Evolutionary conservation across 148 eudicot genomes (phyloP).

Genomic region (Cornus florida): DNA sequence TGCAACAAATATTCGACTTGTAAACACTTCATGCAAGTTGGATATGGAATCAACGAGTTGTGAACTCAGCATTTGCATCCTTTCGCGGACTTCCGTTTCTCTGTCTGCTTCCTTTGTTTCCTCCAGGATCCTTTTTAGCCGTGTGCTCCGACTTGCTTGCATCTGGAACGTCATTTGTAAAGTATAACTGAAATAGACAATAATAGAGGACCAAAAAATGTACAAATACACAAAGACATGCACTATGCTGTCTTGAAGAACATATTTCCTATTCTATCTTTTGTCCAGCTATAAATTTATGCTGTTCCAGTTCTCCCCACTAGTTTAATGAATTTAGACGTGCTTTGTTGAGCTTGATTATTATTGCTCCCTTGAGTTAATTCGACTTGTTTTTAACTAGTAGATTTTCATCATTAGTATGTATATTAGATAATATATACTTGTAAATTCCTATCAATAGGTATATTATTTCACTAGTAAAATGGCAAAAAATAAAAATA

Average conservation of each 20-base stretch:
- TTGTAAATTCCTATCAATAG: neutral
- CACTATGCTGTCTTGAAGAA: neutral
- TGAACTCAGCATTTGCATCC: slow-evolving; percentile 64
- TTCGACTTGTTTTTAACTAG: neutral
- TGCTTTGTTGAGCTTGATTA: neutral
- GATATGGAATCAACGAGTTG: slow-evolving; percentile 66
- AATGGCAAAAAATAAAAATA: too few relatives aligned
- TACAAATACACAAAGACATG: too few relatives aligned
- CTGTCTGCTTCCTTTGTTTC: slow-evolving; percentile 83
- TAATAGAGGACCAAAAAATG: neutral
- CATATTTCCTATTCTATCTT: neutral
- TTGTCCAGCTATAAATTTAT: neutral
- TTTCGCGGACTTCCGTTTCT: slow-evolving; percentile 73
- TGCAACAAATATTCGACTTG: slow-evolving; percentile 68
- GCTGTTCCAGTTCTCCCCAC: neutral
- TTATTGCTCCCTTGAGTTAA: neutral
- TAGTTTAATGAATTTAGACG: neutral
- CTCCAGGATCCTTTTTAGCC: slow-evolving; percentile 76
- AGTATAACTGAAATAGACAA: neutral
- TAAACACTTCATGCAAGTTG: slow-evolving; percentile 75
- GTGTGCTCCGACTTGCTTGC: slow-evolving; percentile 65
- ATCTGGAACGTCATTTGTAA: slow-evolving; percentile 37
- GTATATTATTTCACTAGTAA: too few relatives aligned
- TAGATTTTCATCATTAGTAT: neutral
- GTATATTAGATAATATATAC: neutral